Evolutionary conservation across 441 rosid species (phyloP).

Genomic region (Kokia cookei): DNA sequence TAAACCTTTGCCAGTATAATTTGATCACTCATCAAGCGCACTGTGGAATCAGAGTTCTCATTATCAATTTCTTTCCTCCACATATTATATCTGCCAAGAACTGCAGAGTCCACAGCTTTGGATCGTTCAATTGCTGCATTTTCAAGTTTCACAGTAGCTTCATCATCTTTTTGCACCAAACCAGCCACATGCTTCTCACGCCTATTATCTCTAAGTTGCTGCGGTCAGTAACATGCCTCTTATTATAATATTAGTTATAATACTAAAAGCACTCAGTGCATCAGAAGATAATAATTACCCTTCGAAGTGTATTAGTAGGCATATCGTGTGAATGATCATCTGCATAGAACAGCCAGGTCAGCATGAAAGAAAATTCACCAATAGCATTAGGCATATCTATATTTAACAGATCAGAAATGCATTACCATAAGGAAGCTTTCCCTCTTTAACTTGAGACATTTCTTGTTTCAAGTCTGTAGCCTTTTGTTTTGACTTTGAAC

Average conservation of each 20-base stretch:
- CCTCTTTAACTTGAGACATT: constrained; percentile 33
- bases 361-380: constrained; percentile 11
- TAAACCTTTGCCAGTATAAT: constrained; percentile 94
- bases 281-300: constrained; percentile 42
- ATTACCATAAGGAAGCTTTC: constrained; percentile 30
- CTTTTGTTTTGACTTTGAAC: constrained; percentile 33
- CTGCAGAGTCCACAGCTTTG: constrained; percentile 89
- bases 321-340: constrained; percentile 51
- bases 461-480: constrained; percentile 29
- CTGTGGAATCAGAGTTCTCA: constrained; percentile 81
- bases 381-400: neutral
- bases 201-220: constrained; percentile 88
- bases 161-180: constrained; percentile 65
- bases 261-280: neutral
- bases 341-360: constrained; percentile 23
- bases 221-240: constrained; percentile 19
- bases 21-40: constrained; percentile 90
- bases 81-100: constrained; percentile 86
- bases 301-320: constrained; percentile 61
- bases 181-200: constrained; percentile 79
- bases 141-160: constrained; percentile 68
- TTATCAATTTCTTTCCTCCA: constrained; percentile 94
- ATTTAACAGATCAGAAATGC: neutral
- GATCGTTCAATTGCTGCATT: constrained; percentile 92
- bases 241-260: neutral